phyloP scores from a whole-genome alignment of 2,329 filamentous ascomycete genomes.

The Alternaria metachromatica region DNA sequence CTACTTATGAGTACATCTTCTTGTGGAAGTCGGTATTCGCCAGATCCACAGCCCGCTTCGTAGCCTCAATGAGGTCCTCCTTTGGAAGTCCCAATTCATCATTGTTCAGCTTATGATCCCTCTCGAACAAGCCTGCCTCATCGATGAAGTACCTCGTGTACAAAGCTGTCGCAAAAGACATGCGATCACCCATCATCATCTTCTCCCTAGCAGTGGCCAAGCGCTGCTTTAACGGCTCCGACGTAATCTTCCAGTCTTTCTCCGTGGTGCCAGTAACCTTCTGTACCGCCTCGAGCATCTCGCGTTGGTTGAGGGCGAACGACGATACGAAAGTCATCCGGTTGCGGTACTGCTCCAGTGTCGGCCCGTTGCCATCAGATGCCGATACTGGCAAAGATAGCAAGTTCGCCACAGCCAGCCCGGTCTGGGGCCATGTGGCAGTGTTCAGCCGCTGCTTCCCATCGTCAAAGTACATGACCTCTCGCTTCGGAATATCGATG shows the following conservation, averaged over 20 bases:
- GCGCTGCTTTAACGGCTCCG: conserved; percentile 57
- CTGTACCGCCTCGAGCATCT: conserved; percentile 46
- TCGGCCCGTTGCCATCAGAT: not conserved
- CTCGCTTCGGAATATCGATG: conserved; percentile 44
- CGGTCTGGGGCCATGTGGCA: conserved; percentile 41
- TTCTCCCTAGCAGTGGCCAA: conserved; percentile 56
- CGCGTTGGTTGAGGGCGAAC: conserved; percentile 45
- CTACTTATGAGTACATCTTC: not conserved
- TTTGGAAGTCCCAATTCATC: conserved; percentile 62
- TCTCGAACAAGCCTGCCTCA: conserved; percentile 38
- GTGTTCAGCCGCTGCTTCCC: conserved; percentile 43
- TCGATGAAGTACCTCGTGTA: conserved; percentile 63
- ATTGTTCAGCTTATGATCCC: conserved; percentile 54
- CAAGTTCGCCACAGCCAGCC: conserved; percentile 40
- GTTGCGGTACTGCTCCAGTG: conserved; percentile 32
- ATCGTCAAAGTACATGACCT: conserved; percentile 35
- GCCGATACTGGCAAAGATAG: conserved; percentile 41
- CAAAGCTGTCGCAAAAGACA: conserved; percentile 54
- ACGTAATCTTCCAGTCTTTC: conserved; percentile 45
- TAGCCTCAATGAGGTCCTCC: conserved; percentile 66
- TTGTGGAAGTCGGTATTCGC: conserved; percentile 12
- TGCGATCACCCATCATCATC: conserved; percentile 53
- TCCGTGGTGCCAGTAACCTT: conserved; percentile 44
- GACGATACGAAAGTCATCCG: conserved; percentile 45
- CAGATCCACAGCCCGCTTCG: conserved; percentile 40